Base-by-base conservation (phyloP, 805 yeast genomes). In the Saccharomyces kudriavzevii region DNA sequence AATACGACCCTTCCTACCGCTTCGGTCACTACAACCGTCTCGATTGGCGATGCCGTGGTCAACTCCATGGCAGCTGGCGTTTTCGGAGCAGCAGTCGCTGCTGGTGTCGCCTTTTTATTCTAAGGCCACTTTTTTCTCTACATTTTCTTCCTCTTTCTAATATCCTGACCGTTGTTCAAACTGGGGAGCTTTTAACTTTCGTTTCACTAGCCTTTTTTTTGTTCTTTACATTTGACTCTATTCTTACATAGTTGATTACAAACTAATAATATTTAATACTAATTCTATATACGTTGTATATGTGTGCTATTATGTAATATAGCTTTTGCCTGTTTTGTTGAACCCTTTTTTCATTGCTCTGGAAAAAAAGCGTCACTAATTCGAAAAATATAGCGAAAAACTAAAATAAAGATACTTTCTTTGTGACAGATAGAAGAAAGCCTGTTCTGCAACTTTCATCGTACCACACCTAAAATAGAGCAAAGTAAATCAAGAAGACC, bases 81-180 rank as follows among this genome's bases (percentile, higher is more conserved):
- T 69, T 75, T 84, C 66, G 91, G 89, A 80, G 90, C 87, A 66
- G 88, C 84, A 70, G 87, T 86, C 63, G 91, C 90, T 62, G 91
- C 90, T 68, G 91, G 89, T 79, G 83, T 84, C 58, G 77, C 76
- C 66, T 73, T 74, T 74, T 70, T 74, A 66, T 73, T 74, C 72
- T 74, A 74, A 71, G 68, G 56, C 48, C 29, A 49, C 3, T 20
- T 20, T 17, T 35, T 17, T 35, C 10, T 17, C 3, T 14, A n/a
- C 2, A 8, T 17, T 17, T 35, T 35, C 3, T 35, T 17, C 11
- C 17, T 35, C 43, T 8, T 35, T 35, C 24, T 35, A 35, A 35
- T 35, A 17, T 8, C 24, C n/a, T 20, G 8, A 35, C 43, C 22
- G 43, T 17, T 35, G 43, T n/a, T 35, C 43, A 30, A 35, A 35